phyloP scores from a whole-genome alignment of 2,329 filamentous ascomycete genomes.

The Hypoxylon sp. region DNA sequence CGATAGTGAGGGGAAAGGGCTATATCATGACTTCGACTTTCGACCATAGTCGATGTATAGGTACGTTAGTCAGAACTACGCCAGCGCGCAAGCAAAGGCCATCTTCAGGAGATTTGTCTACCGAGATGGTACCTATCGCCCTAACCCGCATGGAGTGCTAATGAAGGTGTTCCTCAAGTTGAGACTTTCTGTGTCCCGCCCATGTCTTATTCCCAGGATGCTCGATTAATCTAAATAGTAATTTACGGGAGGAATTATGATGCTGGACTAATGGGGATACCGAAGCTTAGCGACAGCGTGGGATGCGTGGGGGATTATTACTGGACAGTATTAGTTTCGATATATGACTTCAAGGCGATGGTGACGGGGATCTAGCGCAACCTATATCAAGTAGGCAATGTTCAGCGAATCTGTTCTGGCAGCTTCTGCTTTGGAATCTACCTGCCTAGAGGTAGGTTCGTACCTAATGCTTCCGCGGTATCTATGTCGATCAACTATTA shows the following conservation, averaged over 20 bases:
- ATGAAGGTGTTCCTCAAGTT: background rate
- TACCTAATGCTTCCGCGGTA: background rate
- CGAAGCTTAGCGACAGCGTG: slow-evolving; percentile 5
- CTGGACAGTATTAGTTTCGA: background rate
- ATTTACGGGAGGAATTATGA: background rate
- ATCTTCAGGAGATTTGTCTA: background rate
- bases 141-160: background rate
- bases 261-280: slow-evolving; percentile 10
- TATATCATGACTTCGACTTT: background rate
- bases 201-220: background rate
- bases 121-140: background rate
- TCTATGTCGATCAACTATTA: background rate
- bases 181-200: background rate
- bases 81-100: background rate
- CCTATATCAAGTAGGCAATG: background rate
- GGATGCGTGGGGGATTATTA: slow-evolving; percentile 5
- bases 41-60: background rate
- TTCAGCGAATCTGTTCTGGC: background rate
- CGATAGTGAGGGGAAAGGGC: background rate
- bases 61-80: background rate
- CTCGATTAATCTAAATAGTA: background rate
- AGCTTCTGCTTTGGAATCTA: background rate
- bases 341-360: background rate
- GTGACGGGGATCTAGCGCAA: background rate
- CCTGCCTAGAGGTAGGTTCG: background rate